Percentiles rank a stretch among this genome's conserved stretches.
Evolutionary conservation across 1,284 basidiomycete species (phyloP).

Genomic region (Boletus mariae): DNA sequence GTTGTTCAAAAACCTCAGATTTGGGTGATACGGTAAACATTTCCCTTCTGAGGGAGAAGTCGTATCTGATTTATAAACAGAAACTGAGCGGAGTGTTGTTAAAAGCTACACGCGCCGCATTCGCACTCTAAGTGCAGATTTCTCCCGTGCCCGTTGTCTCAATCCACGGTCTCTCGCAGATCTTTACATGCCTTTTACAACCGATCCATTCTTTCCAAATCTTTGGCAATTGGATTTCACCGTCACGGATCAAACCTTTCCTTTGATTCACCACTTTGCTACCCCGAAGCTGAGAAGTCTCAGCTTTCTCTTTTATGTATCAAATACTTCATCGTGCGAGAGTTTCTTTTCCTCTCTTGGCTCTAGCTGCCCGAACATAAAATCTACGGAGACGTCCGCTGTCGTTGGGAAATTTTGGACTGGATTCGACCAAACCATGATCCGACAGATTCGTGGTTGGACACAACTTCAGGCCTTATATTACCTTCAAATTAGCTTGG

Average conservation of each 20-base stretch:
- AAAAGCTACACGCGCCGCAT: not conserved
- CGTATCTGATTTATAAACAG: not conserved
- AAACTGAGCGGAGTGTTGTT: not conserved
- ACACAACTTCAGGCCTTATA: not conserved
- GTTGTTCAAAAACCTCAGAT: not conserved
- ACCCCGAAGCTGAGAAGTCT: not conserved
- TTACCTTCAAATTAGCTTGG: not conserved
- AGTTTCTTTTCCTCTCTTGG: not conserved
- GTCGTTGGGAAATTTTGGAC: too few species aligned
- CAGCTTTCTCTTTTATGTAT: not conserved
- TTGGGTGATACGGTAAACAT: not conserved
- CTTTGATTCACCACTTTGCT: not conserved
- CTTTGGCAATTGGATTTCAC: not conserved
- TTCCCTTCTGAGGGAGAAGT: not conserved
- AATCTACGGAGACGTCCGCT: not conserved
- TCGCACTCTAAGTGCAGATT: not conserved
- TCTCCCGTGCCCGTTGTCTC: not conserved
- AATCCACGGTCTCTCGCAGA: not conserved
- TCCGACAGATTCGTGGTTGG: not conserved
- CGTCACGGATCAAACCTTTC: not conserved
- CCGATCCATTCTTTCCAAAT: not conserved
- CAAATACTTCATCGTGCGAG: not conserved
- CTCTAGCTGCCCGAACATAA: not conserved
- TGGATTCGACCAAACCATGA: not conserved
- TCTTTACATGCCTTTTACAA: not conserved